Evolutionary conservation across 2,329 filamentous ascomycete species (phyloP), one percentile per base, ranked within the genome.

Genomic region (Chaetomium strumarium): DNA sequence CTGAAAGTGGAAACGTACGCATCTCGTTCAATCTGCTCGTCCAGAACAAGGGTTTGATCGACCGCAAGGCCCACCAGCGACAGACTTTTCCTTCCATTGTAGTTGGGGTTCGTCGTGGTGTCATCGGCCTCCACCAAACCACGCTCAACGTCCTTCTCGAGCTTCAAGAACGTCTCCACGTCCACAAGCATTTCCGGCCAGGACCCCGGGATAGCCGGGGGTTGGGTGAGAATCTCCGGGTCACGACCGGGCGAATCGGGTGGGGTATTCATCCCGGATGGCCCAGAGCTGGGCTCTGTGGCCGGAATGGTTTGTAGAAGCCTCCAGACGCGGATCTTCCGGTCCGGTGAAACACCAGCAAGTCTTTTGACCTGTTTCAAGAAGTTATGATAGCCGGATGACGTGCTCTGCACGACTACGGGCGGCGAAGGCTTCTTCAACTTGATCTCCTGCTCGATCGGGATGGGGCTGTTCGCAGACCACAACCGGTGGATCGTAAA

Each of bases 401-500:
- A 82, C 58, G 84, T 81, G 64, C 88, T 93, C 48, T 85, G 83
- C 20, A 90, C 78, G 37, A 92, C 70, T 46, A 80, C 78, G 5
- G 82, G 75, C 1, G 90, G 83, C 5, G 79, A 72, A 14, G 80
- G 79, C 36, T 79, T 76, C 50, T 72, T 78, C 11, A 83, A 79
- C 62, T 84, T 83, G 51, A 86, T 70, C 1, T 76, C 71, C 62
- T 84, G 78, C 36, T 81, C 73, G 45, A 80, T 73, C 6, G 76
- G 73, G 19, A 81, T 69, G 1, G 80, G 78, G 58, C 76, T 83
- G 47, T 76, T 70, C 16, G 78, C 72, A 2, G 80, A 80, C 66
- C 84, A 85, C 1, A 97, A 75, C 60, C 92, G 90, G 64, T 95
- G 83, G 55, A 97, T 76, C 1, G 84, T 89, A 67, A 96, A 88